phyloP scores from a whole-genome alignment of 441 rosid species.

The Geranium incanum region DNA sequence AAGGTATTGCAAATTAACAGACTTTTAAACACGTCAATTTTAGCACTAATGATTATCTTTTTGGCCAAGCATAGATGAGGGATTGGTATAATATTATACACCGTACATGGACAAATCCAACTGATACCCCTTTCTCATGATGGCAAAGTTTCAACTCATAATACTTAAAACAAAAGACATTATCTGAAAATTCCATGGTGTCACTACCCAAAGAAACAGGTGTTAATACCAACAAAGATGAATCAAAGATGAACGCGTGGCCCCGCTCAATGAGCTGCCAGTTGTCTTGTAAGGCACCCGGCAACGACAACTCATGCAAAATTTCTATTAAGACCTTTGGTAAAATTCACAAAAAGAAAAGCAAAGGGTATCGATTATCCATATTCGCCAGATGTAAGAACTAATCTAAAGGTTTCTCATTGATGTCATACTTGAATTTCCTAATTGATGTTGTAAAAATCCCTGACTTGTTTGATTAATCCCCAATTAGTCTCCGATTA shows the following conservation, averaged over 20 bases:
- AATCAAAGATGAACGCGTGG: slow-evolving; percentile 12
- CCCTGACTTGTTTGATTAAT: no score
- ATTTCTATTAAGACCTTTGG: slow-evolving; percentile 4
- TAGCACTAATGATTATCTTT: slow-evolving; percentile 1
- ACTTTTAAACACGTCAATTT: slow-evolving; percentile 4
- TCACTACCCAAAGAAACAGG: slow-evolving; percentile 12
- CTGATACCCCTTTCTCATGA: slow-evolving; percentile 3
- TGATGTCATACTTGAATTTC: neutral
- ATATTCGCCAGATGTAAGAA: neutral
- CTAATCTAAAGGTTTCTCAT: slow-evolving; percentile 3
- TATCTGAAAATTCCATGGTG: slow-evolving; percentile 12
- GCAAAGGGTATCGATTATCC: neutral
- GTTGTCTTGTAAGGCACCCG: neutral
- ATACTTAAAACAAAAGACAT: slow-evolving; percentile 1
- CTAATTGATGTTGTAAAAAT: neutral
- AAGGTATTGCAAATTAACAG: neutral
- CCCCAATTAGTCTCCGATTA: no score
- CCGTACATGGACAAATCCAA: slow-evolving; percentile 13
- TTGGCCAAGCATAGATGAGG: neutral
- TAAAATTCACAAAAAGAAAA: slow-evolving; percentile 13
- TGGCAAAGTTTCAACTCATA: slow-evolving; percentile 6
- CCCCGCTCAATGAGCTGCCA: neutral
- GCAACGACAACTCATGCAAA: slow-evolving; percentile 1
- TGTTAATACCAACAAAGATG: slow-evolving; percentile 1
- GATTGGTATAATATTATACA: slow-evolving; percentile 3